phyloP scores from a whole-genome alignment of 1,284 basidiomycete genomes.

The Cutaneotrichosporon mucoides region DNA sequence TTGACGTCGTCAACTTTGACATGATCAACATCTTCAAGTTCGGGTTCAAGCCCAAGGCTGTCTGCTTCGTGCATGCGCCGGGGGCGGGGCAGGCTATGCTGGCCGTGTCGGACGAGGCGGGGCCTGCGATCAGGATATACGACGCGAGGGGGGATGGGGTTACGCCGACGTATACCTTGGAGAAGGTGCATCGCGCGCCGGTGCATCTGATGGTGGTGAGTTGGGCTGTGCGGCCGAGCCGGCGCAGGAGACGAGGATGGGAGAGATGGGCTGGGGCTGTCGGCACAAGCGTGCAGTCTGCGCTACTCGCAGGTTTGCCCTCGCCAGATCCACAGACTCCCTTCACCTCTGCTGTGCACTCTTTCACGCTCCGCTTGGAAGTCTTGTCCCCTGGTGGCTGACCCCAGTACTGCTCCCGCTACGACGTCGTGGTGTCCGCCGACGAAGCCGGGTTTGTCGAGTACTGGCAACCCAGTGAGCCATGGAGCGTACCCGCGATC shows the following conservation, averaged over 20 bases:
- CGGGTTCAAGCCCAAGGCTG: slow-evolving; percentile 73
- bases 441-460: slow-evolving; percentile 94
- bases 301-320: no score
- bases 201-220: slow-evolving; percentile 86
- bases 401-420: slow-evolving; percentile 77
- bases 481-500: slow-evolving; percentile 75
- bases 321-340: no score
- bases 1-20: slow-evolving; percentile 97
- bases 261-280: not conserved
- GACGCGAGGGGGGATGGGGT: slow-evolving; percentile 81
- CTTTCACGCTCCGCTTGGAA: no score
- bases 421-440: slow-evolving; percentile 87
- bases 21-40: slow-evolving; percentile 99
- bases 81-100: slow-evolving; percentile 84
- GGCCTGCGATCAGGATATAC: slow-evolving; percentile 77
- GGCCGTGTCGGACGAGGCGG: slow-evolving; percentile 79
- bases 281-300: no score
- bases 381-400: not conserved
- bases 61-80: slow-evolving; percentile 87
- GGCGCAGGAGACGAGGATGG: not conserved
- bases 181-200: slow-evolving; percentile 74
- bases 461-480: slow-evolving; percentile 88
- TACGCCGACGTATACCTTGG: slow-evolving; percentile 65
- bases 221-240: slow-evolving; percentile 18
- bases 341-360: no score